A percentile compares a stretch with the other conserved stretches of the same genome.
phyloP scores from a whole-genome alignment of 768 basidiomycete genomes.

The Jaapia argillacea region DNA sequence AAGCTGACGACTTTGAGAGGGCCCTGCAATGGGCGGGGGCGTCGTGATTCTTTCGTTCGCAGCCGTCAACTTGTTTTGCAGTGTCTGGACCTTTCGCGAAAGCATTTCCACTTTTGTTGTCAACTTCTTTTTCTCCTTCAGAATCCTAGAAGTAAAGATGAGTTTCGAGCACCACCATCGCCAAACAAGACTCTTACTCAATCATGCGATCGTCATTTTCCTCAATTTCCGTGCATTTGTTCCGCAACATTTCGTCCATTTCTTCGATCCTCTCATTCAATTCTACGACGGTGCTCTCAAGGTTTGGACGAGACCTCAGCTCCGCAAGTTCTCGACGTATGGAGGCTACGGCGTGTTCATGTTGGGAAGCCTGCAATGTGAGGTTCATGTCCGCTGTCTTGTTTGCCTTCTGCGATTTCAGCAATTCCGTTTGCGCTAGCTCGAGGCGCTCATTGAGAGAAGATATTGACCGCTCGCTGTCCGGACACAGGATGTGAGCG shows the following conservation, averaged over 20 bases:
- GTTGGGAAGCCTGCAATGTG: conserved; percentile 53
- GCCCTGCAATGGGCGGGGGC: conserved; percentile 6
- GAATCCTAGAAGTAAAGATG: conserved; percentile 34
- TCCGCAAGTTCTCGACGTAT: conserved; percentile 47
- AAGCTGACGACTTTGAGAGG: too few species aligned
- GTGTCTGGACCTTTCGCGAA: conserved; percentile 59
- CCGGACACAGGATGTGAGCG: too few species aligned
- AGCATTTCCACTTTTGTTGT: conserved; percentile 58
- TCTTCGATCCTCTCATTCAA: conserved; percentile 63
- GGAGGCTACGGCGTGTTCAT: conserved; percentile 50
- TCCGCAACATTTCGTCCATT: conserved; percentile 63
- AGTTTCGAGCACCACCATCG: conserved; percentile 1
- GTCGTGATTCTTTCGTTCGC: conserved; percentile 31
- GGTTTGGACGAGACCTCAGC: conserved; percentile 42
- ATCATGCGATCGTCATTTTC: conserved; percentile 76
- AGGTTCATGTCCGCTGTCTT: conserved; percentile 60
- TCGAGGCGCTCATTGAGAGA: conserved; percentile 30
- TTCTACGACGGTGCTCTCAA: conserved; percentile 44
- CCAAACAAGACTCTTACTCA: conserved; percentile 42
- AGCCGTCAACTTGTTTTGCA: conserved; percentile 57
- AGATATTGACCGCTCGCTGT: conserved; percentile 38
- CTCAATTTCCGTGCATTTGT: conserved; percentile 71
- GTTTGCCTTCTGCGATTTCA: conserved; percentile 44
- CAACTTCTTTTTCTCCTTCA: conserved; percentile 77
- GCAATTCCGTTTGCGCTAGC: conserved; percentile 30